Conservation (phyloP, 2,329 filamentous ascomycete genomes). For the Fusarium xyrophilum region DNA sequence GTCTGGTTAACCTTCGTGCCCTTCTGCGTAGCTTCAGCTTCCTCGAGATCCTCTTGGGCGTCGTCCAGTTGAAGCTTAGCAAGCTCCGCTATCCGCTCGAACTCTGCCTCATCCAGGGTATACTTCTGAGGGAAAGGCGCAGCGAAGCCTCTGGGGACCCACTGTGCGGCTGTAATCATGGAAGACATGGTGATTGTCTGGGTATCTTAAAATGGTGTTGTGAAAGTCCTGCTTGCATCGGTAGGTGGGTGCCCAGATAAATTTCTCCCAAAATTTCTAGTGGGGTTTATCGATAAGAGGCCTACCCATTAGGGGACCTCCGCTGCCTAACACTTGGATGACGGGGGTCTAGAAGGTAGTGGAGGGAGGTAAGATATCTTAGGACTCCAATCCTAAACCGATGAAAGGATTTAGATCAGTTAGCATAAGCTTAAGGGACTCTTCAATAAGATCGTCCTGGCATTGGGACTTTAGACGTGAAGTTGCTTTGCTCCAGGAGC, state of each 20-base stretch:
- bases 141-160: conserved; percentile 79
- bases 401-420: not conserved
- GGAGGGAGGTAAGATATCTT: not conserved
- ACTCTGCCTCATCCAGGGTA: conserved; percentile 77
- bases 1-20: conserved; percentile 36
- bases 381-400: not conserved
- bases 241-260: conserved; percentile 36
- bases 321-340: not conserved
- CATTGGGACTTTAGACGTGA: not conserved
- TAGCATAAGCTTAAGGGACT: not conserved
- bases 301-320: conserved; percentile 1
- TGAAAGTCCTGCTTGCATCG: conserved; percentile 20
- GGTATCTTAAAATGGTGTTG: conserved; percentile 40
- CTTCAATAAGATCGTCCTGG: not conserved
- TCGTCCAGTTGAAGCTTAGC: conserved; percentile 86
- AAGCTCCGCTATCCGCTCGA: conserved; percentile 75
- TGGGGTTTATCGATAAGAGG: conserved; percentile 52
- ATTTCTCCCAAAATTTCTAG: conserved; percentile 47
- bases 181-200: conserved; percentile 57
- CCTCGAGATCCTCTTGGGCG: conserved; percentile 83
- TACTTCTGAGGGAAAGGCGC: conserved; percentile 79
- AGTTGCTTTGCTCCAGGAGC: not conserved
- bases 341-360: not conserved
- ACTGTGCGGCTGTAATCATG: conserved; percentile 79
- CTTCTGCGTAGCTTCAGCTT: conserved; percentile 61